phyloP scores from a whole-genome alignment of 495 filamentous ascomycete species.

The Penicillium ucsense region DNA sequence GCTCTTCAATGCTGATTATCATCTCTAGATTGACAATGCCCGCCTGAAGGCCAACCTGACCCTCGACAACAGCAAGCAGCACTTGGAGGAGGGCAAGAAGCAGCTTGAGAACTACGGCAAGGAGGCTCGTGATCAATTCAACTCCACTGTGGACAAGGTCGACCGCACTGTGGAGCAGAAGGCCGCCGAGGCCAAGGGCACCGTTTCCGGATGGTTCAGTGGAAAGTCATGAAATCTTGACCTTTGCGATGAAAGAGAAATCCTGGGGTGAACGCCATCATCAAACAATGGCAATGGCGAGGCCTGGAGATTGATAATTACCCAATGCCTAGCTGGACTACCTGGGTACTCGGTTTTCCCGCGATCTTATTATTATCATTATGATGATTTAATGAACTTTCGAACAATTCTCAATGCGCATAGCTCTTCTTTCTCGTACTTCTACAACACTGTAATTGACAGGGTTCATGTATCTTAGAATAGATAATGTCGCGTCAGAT shows the following conservation, averaged over 20 bases:
- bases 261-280: too few relatives aligned
- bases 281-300: background rate
- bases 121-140: constrained; percentile 38
- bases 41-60: constrained; percentile 48
- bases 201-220: constrained; percentile 73
- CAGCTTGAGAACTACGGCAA: constrained; percentile 55
- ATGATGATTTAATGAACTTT: background rate
- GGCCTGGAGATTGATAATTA: background rate
- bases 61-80: constrained; percentile 13
- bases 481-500: too few relatives aligned
- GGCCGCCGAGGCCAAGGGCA: constrained; percentile 68
- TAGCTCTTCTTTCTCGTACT: too few relatives aligned
- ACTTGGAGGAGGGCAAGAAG: constrained; percentile 41
- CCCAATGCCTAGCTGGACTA: background rate
- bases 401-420: too few relatives aligned
- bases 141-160: constrained; percentile 40
- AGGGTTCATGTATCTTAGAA: too few relatives aligned
- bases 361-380: too few relatives aligned
- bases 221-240: constrained; percentile 43
- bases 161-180: constrained; percentile 70
- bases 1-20: too few relatives aligned
- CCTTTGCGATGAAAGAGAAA: background rate
- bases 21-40: constrained; percentile 48
- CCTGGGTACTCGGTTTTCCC: background rate
- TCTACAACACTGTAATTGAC: too few relatives aligned